Base-by-base conservation (phyloP, 768 basidiomycete species). In the Tricholomella constricta region DNA sequence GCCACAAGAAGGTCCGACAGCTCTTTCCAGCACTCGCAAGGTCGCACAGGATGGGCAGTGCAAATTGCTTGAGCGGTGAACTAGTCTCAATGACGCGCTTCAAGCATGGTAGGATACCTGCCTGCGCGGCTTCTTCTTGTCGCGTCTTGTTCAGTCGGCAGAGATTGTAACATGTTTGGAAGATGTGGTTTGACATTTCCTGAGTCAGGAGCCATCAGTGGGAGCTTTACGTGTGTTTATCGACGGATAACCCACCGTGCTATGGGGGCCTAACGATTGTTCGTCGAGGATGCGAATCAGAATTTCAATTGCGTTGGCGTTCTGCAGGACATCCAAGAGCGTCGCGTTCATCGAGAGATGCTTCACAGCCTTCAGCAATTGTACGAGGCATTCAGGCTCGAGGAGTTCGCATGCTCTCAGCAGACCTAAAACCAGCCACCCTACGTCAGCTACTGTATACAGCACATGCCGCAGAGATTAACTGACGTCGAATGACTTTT, bases 151-250 rank as follows among this genome's bases (percentile, higher is more conserved):
- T 95, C 54, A 99, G 75, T 6, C 95, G 85, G 66, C 95, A 98
- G 15, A 99, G 86, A 60, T 96, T 96, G 76, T 92, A 98, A 63
- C 95, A 93, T 2, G 94, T 94, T 71, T 97, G 95, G 80, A 98
- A 94, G 54, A 97, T 85, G 62, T 98, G 94, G 58, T 98, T 98
- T 45, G 92, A 88, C 70, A 98, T 90, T 82, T 99, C 96, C 93
- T 98, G 64, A 22, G 29, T 31, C 4, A 29, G 41, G 43, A 23
- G 22, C 50, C 22, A 64, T 50, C 27, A 32, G n/a, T 4, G 11
- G 19, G 10, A 32, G n/a, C n/a, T n/a, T 10, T 9, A 32, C 3
- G 14, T 32, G 31, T 32, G 6, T 23, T 26, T 17, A 51, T 29
- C 7, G 27, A n/a, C 35, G 22, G 35, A 57, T 17, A 5, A 75